Base-by-base conservation (phyloP, 148 eudicot species). In the Cornus suecica region DNA sequence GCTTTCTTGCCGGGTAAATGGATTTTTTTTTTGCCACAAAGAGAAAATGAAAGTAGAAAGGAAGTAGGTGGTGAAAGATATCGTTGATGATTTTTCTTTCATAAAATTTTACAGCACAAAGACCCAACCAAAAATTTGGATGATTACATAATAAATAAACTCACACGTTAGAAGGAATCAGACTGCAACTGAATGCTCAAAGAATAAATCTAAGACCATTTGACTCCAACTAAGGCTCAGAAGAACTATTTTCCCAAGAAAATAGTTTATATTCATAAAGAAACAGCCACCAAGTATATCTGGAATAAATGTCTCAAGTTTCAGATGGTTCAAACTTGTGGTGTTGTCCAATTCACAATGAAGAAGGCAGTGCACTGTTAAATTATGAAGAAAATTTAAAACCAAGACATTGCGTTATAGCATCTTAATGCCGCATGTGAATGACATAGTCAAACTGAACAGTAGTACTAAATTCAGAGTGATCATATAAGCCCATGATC, bases 401-500 rank as follows among this genome's bases (percentile, higher is more conserved):
- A 48, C 54, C 7, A 48, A 48, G 42, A 13, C 20, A 16, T 11
- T 48, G 24, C n/a, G 62, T 18, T 20, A 58, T 8, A 18, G 37
- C 8, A 28, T 29, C 5, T 65, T 4, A 24, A 70, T 51, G 18
- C 25, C 65, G 0, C 10, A 10, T 16, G 28, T n/a, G 62, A 52
- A 51, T 9, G 45, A 56, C 27, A 71, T 30, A 56, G 29, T 28
- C 34, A 13, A 45, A 65, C 15, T 25, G 4, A 20, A 75, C 48
- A 8, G 13, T 52, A 2, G 51, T 16, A 11, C 27, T 62, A 32
- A 42, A 29, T 16, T 20, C 26, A 22, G n/a, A 68, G 8, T 10
- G 4, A 79, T 48, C 37, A 54, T 54, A 48, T 20, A 64, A 62
- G 52, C 37, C 62, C n/a, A 30, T 10, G 60, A 77, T 28, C 9